phyloP scores from a whole-genome alignment of 768 basidiomycete species.

The Pisolithus marmoratus region DNA sequence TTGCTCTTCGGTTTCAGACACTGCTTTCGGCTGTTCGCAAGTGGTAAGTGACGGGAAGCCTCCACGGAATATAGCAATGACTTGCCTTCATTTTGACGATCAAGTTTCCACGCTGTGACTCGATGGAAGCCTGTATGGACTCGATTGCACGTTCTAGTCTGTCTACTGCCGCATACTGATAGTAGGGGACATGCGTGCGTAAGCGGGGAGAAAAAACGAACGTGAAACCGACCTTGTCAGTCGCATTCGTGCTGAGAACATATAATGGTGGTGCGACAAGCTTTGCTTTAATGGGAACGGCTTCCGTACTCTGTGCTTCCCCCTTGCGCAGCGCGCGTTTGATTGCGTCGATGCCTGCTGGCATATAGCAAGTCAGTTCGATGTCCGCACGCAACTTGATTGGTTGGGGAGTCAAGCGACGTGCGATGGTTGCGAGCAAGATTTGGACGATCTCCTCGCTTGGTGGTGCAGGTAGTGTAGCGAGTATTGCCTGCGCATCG shows the following conservation, averaged over 20 bases:
- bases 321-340: slow-evolving; percentile 87
- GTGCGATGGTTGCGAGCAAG: slow-evolving; percentile 80
- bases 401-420: slow-evolving; percentile 94
- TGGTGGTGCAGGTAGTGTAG: slow-evolving; percentile 54
- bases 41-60: background rate
- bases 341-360: slow-evolving; percentile 95
- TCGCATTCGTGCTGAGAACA: slow-evolving; percentile 92
- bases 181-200: background rate
- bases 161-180: slow-evolving; percentile 81
- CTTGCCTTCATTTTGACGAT: slow-evolving; percentile 94
- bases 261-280: slow-evolving; percentile 95
- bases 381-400: slow-evolving; percentile 99
- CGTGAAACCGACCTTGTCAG: slow-evolving; percentile 69
- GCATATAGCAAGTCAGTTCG: slow-evolving; percentile 94
- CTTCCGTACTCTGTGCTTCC: slow-evolving; percentile 80
- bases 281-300: slow-evolving; percentile 95
- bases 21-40: slow-evolving; percentile 79
- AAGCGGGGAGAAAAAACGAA: background rate
- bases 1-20: slow-evolving; percentile 95
- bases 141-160: slow-evolving; percentile 92
- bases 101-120: slow-evolving; percentile 77
- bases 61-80: too few relatives aligned
- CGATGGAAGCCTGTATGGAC: slow-evolving; percentile 79
- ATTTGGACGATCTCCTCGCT: slow-evolving; percentile 52
- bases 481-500: slow-evolving; percentile 78